Evolutionary conservation across 2,329 filamentous ascomycete species (phyloP), one percentile per base, ranked within the genome.

Genomic region (Didymella segeticola): DNA sequence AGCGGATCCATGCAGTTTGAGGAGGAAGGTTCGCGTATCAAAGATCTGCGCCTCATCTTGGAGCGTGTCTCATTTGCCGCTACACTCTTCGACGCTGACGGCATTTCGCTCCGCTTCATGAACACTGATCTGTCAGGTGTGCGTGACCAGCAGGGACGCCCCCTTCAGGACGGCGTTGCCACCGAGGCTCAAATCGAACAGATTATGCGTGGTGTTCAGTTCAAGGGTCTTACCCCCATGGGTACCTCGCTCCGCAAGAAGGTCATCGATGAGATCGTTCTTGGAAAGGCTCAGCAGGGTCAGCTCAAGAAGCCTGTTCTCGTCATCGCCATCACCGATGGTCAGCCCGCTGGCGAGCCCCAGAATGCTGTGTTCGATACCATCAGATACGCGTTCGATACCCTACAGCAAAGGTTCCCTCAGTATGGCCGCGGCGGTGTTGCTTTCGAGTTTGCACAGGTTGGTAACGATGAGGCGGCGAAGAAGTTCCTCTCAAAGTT

Each of bases 1-100:
- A 87, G 84, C 67, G 86, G 87, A 36, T 89, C 86, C 17, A 89
- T 89, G 80, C 79, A 83, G 50, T 88, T 89, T 60, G 86, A 88
- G 64, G 86, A 89, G 68, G 81, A 83, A 52, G 86, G 86, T 36
- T 81, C 85, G 63, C 84, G 87, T 56, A 88, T 89, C 74, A 82
- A 86, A 58, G 86, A 89, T 61, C 75, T 89, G 61, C 82, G 82
- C 67, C 78, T 88, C 61, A 88, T 89, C 62, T 72, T 89, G 58
- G 79, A 82, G 42, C 82, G 84, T 43, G 85, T 88, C 46, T 82
- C 86, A 17, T 86, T 82, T 53, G 86, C 86, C 7, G 84, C 86
- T 3, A 86, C 85, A 2, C 80, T 88, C n/a, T 89, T 89, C 64
- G 86, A 89, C 59, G 78, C 85, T 27, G 86, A 89, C 64, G 87